Evolutionary conservation across 2,329 filamentous ascomycete genomes (phyloP).

Genomic region (Hypoxylon sp.): DNA sequence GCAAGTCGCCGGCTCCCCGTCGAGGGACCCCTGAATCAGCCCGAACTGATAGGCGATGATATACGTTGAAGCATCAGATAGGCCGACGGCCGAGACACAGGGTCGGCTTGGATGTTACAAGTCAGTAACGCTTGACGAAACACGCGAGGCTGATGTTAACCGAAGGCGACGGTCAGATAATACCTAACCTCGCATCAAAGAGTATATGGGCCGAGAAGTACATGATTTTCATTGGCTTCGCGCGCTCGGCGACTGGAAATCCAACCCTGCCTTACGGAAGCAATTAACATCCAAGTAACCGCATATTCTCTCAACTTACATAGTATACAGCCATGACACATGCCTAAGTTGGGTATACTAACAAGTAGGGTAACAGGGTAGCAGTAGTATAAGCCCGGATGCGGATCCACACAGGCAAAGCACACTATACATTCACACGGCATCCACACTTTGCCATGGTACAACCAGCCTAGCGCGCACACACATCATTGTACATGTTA

Average conservation of each 20-base stretch:
- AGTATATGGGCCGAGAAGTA: conserved; percentile 13
- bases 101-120: conserved; percentile 20
- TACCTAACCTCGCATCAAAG: conserved; percentile 6
- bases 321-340: conserved; percentile 17
- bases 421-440: conserved; percentile 4
- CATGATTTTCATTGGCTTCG: conserved; percentile 34
- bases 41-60: background rate
- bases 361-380: conserved; percentile 9
- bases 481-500: conserved; percentile 41
- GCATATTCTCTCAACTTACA: conserved; percentile 24
- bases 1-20: background rate
- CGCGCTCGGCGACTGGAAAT: conserved; percentile 38
- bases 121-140: conserved; percentile 17
- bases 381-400: conserved; percentile 33
- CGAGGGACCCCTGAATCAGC: background rate
- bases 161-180: conserved; percentile 13
- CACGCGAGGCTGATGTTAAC: conserved; percentile 37
- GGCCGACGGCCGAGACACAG: conserved; percentile 17
- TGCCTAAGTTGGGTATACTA: conserved; percentile 22
- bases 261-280: conserved; percentile 3
- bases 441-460: conserved; percentile 8
- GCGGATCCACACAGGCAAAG: conserved; percentile 25
- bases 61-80: conserved; percentile 8
- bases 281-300: conserved; percentile 22
- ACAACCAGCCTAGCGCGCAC: conserved; percentile 32